phyloP scores from a whole-genome alignment of 2,329 filamentous ascomycete species.

The Beauveria medogensis region DNA sequence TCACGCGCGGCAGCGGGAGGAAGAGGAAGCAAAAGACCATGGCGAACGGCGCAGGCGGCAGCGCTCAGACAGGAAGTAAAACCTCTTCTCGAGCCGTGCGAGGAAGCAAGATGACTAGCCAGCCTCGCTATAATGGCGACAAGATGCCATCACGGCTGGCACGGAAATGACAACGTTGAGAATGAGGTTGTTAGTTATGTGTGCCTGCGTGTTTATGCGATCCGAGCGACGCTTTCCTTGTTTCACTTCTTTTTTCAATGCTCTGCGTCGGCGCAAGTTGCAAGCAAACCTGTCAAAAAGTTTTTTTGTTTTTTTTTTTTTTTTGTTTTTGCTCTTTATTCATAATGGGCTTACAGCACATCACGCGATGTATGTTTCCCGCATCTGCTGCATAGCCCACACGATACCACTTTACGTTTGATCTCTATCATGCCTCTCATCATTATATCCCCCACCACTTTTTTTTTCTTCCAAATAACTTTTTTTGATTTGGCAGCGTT shows the following conservation, averaged over 20 bases:
- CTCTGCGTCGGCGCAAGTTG: too few relatives aligned
- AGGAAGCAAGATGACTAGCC: conserved; percentile 14
- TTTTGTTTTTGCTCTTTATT: background rate
- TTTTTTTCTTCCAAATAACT: too few relatives aligned
- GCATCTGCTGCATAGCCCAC: too few relatives aligned
- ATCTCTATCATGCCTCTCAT: too few relatives aligned
- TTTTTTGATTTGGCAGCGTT: too few relatives aligned
- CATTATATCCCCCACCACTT: too few relatives aligned
- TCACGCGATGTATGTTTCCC: too few relatives aligned
- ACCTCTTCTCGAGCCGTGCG: conserved; percentile 1
- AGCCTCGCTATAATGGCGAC: conserved; percentile 28
- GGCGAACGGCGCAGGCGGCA: background rate
- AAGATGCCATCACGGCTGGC: conserved; percentile 20
- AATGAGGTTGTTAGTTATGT: background rate
- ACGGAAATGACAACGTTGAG: background rate
- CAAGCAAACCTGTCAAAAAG: too few relatives aligned
- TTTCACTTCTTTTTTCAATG: background rate
- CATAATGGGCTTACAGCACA: too few relatives aligned
- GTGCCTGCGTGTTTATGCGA: background rate
- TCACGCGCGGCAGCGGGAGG: conserved; percentile 22
- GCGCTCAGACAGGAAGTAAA: background rate
- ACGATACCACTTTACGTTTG: too few relatives aligned
- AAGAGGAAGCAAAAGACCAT: conserved; percentile 17
- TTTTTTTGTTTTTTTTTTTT: background rate
- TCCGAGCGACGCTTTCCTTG: background rate